A percentile compares a stretch with the other conserved stretches of the same genome.
These are phyloP conservation scores for Talaromyces pinophilus DNA, from an alignment of 2,329 filamentous ascomycete species.

Conservation along the genomic window DNA sequence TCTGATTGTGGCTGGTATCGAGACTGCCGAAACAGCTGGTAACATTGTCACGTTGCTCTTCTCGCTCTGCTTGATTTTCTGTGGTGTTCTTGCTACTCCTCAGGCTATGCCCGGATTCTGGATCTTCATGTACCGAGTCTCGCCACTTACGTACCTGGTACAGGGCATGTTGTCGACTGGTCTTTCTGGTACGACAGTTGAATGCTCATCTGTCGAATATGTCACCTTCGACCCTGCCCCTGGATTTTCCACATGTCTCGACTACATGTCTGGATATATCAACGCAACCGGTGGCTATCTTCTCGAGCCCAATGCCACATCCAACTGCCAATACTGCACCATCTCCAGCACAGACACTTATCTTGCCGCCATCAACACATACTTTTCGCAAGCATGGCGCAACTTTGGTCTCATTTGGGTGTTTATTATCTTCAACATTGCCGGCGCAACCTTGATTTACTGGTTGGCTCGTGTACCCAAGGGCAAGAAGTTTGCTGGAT, in stretches of 20 bases:
- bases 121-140: conserved; percentile 74
- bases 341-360: conserved; percentile 51
- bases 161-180: conserved; percentile 44
- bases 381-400: conserved; percentile 52
- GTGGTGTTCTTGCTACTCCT: conserved; percentile 63
- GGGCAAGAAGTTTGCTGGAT: conserved; percentile 15
- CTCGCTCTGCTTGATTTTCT: conserved; percentile 62
- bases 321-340: conserved; percentile 58
- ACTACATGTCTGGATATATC: conserved; percentile 64
- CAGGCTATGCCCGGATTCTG: conserved; percentile 67
- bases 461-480: conserved; percentile 56
- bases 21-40: conserved; percentile 67
- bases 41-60: conserved; percentile 63
- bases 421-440: conserved; percentile 55
- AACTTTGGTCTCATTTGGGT: conserved; percentile 59
- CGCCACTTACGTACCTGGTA: conserved; percentile 64
- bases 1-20: conserved; percentile 70
- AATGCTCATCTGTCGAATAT: conserved; percentile 39
- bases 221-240: conserved; percentile 50
- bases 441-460: conserved; percentile 54
- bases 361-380: conserved; percentile 50
- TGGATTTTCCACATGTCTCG: conserved; percentile 60
- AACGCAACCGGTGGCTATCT: conserved; percentile 59
- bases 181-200: conserved; percentile 32
- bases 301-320: conserved; percentile 50